Conservation (phyloP, 2,329 filamentous ascomycete genomes). For the Microascus cirrosus region DNA sequence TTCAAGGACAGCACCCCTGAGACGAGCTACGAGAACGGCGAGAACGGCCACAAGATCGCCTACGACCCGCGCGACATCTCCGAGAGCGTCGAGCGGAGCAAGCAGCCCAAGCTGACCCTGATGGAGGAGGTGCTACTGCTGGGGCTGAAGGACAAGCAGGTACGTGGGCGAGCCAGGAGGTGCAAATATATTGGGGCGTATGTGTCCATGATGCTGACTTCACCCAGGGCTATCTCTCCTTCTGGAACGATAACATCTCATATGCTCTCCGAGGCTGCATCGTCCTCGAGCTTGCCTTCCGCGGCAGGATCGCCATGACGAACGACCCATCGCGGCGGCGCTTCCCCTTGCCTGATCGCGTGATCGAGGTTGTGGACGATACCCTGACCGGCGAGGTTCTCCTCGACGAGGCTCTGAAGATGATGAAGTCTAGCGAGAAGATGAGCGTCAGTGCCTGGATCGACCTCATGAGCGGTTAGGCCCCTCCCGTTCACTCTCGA, state of each 20-base stretch:
- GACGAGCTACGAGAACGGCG: conserved; percentile 83
- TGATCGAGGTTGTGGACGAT: conserved; percentile 96
- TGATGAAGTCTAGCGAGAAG: conserved; percentile 99
- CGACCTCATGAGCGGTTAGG: conserved; percentile 90
- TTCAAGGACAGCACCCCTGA: conserved; percentile 45
- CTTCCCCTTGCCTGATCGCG: conserved; percentile 82
- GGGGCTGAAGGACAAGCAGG: conserved; percentile 97
- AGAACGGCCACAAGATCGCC: conserved; percentile 97
- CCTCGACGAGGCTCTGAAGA: conserved; percentile 94
- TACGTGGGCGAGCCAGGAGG: conserved; percentile 30
- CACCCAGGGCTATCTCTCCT: conserved; percentile 83
- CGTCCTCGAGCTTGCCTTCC: conserved; percentile 92
- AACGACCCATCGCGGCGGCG: conserved; percentile 86
- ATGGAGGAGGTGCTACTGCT: conserved; percentile 98
- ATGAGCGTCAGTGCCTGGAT: conserved; percentile 99
- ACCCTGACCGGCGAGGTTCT: conserved; percentile 93
- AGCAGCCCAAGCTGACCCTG: conserved; percentile 94
- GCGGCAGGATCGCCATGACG: conserved; percentile 96
- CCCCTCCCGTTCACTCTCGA: conserved; percentile 5
- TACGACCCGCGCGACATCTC: conserved; percentile 96
- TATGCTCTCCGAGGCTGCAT: conserved; percentile 97
- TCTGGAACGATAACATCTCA: conserved; percentile 99
- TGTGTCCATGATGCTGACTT: not conserved
- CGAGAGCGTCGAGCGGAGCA: conserved; percentile 90
- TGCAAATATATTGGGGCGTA: not conserved